Conservation (phyloP, 2,329 filamentous ascomycete genomes). For the Colletotrichum tofieldiae region DNA sequence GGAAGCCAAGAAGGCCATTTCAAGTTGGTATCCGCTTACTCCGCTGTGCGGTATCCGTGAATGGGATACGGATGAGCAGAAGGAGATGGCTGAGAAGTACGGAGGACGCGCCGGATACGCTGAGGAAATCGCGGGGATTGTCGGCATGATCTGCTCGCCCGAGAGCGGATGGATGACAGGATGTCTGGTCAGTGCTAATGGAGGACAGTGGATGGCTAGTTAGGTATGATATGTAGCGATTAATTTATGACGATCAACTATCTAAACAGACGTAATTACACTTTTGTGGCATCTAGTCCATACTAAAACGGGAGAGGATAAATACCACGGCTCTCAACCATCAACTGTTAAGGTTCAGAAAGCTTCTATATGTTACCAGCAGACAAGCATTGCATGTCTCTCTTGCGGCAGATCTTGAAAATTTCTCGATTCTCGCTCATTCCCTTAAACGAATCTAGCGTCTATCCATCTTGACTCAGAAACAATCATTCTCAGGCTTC, state of each 20-base stretch:
- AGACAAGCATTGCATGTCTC: neutral
- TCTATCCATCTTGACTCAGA: neutral
- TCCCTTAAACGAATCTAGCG: neutral
- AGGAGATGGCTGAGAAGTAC: slow-evolving; percentile 64
- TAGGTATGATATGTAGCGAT: slow-evolving; percentile 52
- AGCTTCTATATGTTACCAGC: neutral
- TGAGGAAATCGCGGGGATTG: slow-evolving; percentile 78
- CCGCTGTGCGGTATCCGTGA: slow-evolving; percentile 62
- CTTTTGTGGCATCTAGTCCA: too few species aligned
- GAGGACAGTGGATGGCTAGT: slow-evolving; percentile 50
- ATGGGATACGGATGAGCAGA: slow-evolving; percentile 49
- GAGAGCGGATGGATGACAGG: slow-evolving; percentile 81
- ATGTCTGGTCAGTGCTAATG: slow-evolving; percentile 80
- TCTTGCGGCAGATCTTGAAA: neutral
- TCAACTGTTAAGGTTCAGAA: neutral
- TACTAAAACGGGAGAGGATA: too few species aligned
- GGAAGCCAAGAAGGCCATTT: slow-evolving; percentile 58
- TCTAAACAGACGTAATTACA: neutral
- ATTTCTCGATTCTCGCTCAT: neutral
- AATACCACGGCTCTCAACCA: too few species aligned
- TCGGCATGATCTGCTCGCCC: slow-evolving; percentile 78
- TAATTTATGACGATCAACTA: neutral
- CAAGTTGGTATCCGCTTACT: slow-evolving; percentile 58
- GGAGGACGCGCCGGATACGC: slow-evolving; percentile 71
- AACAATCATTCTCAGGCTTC: neutral